Percentiles rank a stretch among this genome's conserved stretches.
Conservation (phyloP, 139 green algal genomes). For the Limnomonas spitsbergensis region DNA sequence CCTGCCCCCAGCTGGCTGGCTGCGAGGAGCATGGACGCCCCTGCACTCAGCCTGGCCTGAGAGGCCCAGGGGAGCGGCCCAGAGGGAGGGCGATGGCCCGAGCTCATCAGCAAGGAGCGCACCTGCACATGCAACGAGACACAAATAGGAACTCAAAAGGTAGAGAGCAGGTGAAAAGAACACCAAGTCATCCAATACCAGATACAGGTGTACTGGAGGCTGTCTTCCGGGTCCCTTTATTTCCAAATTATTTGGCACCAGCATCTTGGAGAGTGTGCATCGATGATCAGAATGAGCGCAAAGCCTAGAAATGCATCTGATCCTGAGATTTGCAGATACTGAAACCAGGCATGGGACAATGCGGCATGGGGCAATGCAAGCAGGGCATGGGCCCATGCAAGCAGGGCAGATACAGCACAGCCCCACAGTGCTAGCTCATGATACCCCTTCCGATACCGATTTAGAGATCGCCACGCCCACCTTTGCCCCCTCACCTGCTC, state of each 20-base stretch:
- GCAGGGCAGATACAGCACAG: not conserved
- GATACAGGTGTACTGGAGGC: too few species aligned
- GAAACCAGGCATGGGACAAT: not conserved
- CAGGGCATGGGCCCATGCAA: not conserved
- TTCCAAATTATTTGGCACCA: too few species aligned
- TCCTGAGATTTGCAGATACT: not conserved
- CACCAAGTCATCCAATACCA: not conserved
- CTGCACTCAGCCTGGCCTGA: not conserved
- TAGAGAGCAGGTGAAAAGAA: not conserved
- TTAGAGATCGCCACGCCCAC: not conserved
- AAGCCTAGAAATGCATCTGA: too few species aligned
- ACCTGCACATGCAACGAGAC: not conserved
- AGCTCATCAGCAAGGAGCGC: not conserved
- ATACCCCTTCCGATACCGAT: not conserved
- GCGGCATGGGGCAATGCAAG: not conserved
- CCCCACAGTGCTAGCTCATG: not conserved
- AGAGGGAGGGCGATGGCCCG: not conserved
- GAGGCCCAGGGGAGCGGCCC: not conserved
- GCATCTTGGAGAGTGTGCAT: too few species aligned
- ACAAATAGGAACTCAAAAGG: too few species aligned
- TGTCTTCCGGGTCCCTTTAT: too few species aligned
- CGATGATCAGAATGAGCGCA: too few species aligned
- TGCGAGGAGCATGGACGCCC: not conserved
- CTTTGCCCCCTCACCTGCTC: not conserved
- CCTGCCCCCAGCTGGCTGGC: not conserved